phyloP scores from a whole-genome alignment of 345 rosid genomes.

The Hibiscus mutabilis region DNA sequence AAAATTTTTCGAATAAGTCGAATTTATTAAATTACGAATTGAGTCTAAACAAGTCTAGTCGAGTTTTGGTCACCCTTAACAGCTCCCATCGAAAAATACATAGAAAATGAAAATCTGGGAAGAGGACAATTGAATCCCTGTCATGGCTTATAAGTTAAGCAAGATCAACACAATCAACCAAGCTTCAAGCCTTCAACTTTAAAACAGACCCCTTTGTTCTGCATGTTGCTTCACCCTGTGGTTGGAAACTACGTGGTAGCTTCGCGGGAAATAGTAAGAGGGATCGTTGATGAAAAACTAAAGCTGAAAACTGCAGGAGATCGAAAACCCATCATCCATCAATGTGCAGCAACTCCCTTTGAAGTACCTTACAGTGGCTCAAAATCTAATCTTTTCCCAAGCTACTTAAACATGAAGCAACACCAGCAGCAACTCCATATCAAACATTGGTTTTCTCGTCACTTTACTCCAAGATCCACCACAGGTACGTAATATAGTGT shows the following conservation, averaged over 20 bases:
- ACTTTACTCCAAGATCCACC: neutral
- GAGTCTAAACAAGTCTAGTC: too few relatives aligned
- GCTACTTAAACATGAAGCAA: neutral
- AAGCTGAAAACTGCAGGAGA: neutral
- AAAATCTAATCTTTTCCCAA: neutral
- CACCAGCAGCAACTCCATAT: neutral
- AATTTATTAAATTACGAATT: too few relatives aligned
- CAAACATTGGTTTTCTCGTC: neutral
- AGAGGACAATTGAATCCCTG: neutral
- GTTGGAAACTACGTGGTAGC: neutral
- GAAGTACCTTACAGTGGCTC: neutral
- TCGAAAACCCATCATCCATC: neutral
- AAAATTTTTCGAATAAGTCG: too few relatives aligned
- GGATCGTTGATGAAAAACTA: neutral
- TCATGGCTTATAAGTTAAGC: neutral
- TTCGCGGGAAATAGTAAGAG: neutral
- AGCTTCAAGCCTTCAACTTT: neutral
- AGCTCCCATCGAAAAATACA: neutral
- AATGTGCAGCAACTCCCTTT: neutral
- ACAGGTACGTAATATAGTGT: neutral
- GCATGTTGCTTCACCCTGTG: neutral
- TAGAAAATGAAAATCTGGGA: neutral
- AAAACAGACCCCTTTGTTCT: neutral
- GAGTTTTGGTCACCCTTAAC: too few relatives aligned
- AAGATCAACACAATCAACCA: neutral